Evolutionary conservation across 2,329 filamentous ascomycete genomes (phyloP), one percentile per base, ranked within the genome.

Genomic region (Dendrostoma leiphaemia): DNA sequence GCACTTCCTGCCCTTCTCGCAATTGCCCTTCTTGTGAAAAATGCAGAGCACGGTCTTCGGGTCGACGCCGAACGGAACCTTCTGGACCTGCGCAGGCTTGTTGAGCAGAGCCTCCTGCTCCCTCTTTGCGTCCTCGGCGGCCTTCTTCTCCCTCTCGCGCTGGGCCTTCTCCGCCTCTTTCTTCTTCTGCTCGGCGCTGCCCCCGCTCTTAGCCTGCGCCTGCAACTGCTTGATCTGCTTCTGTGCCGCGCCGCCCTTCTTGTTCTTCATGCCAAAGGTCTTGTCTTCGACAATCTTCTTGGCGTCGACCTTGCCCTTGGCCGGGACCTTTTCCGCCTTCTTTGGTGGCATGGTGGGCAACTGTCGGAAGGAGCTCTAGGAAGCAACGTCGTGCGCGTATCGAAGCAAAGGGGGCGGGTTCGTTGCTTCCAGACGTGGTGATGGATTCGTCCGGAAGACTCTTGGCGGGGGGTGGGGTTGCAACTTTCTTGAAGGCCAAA

Each of bases 231-330:
- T 87, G 69, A 99, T 97, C 63, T 92, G 85, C 74, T 86, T 96
- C 75, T 97, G 90, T 52, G 91, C 93, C 49, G 84, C 86, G 54
- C 85, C 88, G 63, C 94, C 94, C 81, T 97, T 99, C 80, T 99
- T 99, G 70, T 99, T 99, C 78, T 99, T 99, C 94, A 99, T 97
- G 65, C 94, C 94, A 80, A 99, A 99, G 46, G 94, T 96, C 77
- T 93, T 94, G 79, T 99, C 94, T 60, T 94, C 91, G 60, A 91
- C 89, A 41, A 79, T 66, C 75, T 91, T 91, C 63, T 75, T 65
- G 56, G 76, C 71, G 21, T 75, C 69, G 44, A 53, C 51, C 74
- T 85, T 85, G n/a, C n/a, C n/a, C 70, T 74, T 77, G 62, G 66
- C 76, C 48, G 61, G 67, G 53, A 65, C 74, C 62, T 83, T 78